phyloP scores from a whole-genome alignment of 495 filamentous ascomycete genomes.

The Amniculicola lignicola region DNA sequence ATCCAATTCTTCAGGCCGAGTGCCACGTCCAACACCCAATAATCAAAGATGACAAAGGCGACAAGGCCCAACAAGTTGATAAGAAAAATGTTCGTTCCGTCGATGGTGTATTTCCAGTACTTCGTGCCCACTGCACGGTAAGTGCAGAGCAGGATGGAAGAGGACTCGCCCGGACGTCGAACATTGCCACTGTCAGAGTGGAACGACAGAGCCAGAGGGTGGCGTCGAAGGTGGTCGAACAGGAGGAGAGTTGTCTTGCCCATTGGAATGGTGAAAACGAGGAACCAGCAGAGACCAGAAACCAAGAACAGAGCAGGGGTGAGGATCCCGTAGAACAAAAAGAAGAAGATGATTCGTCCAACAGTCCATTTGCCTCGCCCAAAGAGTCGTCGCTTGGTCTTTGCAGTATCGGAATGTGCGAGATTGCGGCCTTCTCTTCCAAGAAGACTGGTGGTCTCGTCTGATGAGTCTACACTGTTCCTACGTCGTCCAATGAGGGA shows the following conservation, averaged over 20 bases:
- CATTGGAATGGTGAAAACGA: slow-evolving; percentile 99
- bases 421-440: slow-evolving; percentile 57
- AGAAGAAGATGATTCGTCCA: slow-evolving; percentile 91
- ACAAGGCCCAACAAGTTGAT: slow-evolving; percentile 94
- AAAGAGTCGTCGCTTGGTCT: slow-evolving; percentile 85
- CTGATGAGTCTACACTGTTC: slow-evolving; percentile 80
- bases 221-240: slow-evolving; percentile 85
- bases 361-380: slow-evolving; percentile 94
- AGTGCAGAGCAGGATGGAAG: slow-evolving; percentile 90
- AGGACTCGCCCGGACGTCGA: slow-evolving; percentile 64
- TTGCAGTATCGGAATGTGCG: slow-evolving; percentile 46
- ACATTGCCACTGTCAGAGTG: slow-evolving; percentile 78
- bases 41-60: slow-evolving; percentile 89
- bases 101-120: slow-evolving; percentile 99
- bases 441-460: slow-evolving; percentile 86
- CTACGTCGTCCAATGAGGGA: slow-evolving; percentile 87
- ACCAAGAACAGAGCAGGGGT: slow-evolving; percentile 84
- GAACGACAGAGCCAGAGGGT: slow-evolving; percentile 89
- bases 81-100: slow-evolving; percentile 97
- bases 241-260: slow-evolving; percentile 88
- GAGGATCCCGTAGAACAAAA: slow-evolving; percentile 92
- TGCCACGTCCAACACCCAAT: slow-evolving; percentile 65
- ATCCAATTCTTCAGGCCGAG: slow-evolving; percentile 66
- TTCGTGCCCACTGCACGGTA: slow-evolving; percentile 91
- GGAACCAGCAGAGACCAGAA: slow-evolving; percentile 85